Percentiles rank a stretch among this genome's conserved stretches.
These are phyloP conservation scores for Eutrema yunnanense DNA, from an alignment of 345 rosid species.

Conservation along the genomic window DNA sequence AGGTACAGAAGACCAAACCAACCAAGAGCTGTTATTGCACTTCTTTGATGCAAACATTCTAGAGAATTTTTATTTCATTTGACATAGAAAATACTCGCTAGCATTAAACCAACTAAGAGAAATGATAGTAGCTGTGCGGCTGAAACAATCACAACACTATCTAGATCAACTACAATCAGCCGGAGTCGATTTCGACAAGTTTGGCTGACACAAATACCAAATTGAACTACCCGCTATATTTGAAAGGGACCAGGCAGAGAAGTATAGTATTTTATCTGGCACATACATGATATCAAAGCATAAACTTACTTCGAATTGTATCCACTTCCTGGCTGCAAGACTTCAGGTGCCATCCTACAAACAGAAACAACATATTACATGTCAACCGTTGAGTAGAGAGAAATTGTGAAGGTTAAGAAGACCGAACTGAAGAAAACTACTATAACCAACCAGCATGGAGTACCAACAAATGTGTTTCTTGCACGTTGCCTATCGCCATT, in stretches of 20 bases:
- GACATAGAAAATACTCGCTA: neutral
- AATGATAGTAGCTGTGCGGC: neutral
- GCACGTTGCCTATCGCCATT: constrained; percentile 93
- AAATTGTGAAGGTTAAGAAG: neutral
- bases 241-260: neutral
- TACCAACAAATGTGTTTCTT: constrained; percentile 98
- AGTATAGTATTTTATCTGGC: neutral
- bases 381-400: neutral
- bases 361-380: neutral
- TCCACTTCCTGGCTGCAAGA: constrained; percentile 94
- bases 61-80: neutral
- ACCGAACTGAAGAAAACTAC: neutral
- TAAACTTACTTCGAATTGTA: constrained; percentile 81
- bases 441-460: constrained; percentile 86
- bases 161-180: neutral
- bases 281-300: neutral
- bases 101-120: neutral
- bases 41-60: constrained; percentile 14
- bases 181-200: neutral
- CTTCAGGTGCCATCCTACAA: constrained; percentile 99
- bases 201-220: neutral
- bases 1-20: constrained; percentile 27
- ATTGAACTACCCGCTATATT: neutral
- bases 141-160: neutral
- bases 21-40: constrained; percentile 14